phyloP scores from a whole-genome alignment of 306 rosid species.

The Pueraria montana region DNA sequence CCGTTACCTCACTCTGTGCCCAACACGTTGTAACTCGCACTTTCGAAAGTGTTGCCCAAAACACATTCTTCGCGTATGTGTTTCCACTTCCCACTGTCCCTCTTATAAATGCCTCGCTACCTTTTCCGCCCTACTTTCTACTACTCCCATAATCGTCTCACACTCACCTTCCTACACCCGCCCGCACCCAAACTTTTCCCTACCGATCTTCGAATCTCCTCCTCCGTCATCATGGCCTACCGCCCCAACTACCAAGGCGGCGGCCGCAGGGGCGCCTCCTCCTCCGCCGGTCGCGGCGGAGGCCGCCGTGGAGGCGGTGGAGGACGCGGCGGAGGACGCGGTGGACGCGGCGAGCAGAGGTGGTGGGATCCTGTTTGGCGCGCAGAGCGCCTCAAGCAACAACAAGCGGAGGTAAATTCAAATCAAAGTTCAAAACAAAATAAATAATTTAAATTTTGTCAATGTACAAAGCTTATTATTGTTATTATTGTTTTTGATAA shows the following conservation, averaged over 20 bases:
- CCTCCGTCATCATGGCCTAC: slow-evolving; percentile 68
- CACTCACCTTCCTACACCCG: not conserved
- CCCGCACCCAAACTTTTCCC: slow-evolving; percentile 39
- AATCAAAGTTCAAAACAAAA: not conserved
- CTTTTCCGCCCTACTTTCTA: not conserved
- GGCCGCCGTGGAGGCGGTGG: slow-evolving; percentile 68
- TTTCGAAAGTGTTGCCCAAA: too few species aligned
- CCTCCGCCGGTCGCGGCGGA: slow-evolving; percentile 58
- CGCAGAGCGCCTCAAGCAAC: slow-evolving; percentile 85
- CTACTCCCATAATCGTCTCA: not conserved
- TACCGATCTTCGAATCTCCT: slow-evolving; percentile 44
- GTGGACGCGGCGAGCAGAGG: slow-evolving; percentile 86
- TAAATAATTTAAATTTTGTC: not conserved
- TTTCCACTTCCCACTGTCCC: not conserved
- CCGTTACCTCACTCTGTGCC: too few species aligned
- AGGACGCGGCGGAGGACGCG: slow-evolving; percentile 61
- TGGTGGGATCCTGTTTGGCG: slow-evolving; percentile 99
- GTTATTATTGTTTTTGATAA: too few species aligned
- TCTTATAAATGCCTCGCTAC: slow-evolving; percentile 56
- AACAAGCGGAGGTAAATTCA: slow-evolving; percentile 70
- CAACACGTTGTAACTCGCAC: too few species aligned
- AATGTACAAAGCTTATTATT: slow-evolving; percentile 2
- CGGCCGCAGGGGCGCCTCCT: slow-evolving; percentile 69
- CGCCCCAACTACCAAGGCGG: slow-evolving; percentile 85
- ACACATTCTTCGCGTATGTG: too few species aligned